Base-by-base conservation (phyloP, 2,329 filamentous ascomycete species). In the Colletotrichum nymphaeae region DNA sequence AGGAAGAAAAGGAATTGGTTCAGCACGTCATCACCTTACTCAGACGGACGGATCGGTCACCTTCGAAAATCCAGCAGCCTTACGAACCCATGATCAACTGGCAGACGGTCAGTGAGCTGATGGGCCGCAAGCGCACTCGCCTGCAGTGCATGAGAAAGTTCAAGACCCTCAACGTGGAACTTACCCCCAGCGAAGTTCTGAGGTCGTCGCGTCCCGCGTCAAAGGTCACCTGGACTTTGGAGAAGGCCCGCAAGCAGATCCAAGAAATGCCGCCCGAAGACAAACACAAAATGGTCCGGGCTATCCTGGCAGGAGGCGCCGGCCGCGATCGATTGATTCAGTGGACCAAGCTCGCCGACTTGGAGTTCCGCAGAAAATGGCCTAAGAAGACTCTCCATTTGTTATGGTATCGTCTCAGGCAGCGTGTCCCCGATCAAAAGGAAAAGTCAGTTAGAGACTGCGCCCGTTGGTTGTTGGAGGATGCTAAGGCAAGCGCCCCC, bases 81-180 rank as follows among this genome's bases (percentile, higher is more conserved):
- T 79, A 81, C 1, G 76, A 78, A 3, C 82, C 86, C 22, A 81
- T 90, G 37, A 86, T 95, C 74, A 89, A 93, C 77, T 95, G 93
- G 93, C 84, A 88, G 63, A 80, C 85, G 9, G 89, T 95, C 28
- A 92, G 91, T 76, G 83, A 89, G 72, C 86, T 86, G 67, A 91
- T 95, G 89, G 86, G 83, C 16, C 84, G 86, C 60, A 90, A 85
- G 9, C 87, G 93, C 57, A 93, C 88, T 74, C 88, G 91, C 3
- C 86, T 93, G 28, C 92, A 94, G 79, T 94, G 93, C 78, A 85
- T 88, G 30, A 86, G 86, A 30, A 95, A 95, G 78, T 95, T 92
- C 91, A 89, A 88, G 72, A 52, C 19, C 8, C 79, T 85, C 78
- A 81, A 84, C 65, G 76, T 83, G 62, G 81, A 83, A 58, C 78